Evolutionary conservation across 1,139 yeast genomes (phyloP).

Genomic region (Debaryomycetaceae sp.): DNA sequence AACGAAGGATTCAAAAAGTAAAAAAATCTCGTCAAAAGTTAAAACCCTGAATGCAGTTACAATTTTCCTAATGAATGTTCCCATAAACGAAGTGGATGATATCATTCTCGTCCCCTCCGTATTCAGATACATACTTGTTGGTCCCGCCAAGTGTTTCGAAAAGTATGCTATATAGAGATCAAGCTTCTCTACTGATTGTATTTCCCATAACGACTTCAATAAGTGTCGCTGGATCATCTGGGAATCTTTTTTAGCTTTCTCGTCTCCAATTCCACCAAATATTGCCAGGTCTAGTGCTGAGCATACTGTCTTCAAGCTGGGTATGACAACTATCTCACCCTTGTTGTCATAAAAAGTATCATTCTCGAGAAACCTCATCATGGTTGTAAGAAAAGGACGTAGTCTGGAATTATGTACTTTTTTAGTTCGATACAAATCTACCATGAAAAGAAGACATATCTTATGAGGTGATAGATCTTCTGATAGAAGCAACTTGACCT

Average conservation of each 20-base stretch:
- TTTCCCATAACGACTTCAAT: slow-evolving; percentile 25
- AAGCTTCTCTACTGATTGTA: slow-evolving; percentile 35
- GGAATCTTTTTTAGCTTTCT: slow-evolving; percentile 10
- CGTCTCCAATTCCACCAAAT: slow-evolving; percentile 2
- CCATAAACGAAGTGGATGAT: slow-evolving; percentile 36
- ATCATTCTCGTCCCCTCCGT: slow-evolving; percentile 11
- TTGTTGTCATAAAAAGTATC: slow-evolving; percentile 22
- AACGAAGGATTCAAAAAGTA: slow-evolving; percentile 53
- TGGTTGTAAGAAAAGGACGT: slow-evolving; percentile 13
- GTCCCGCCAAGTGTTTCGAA: slow-evolving; percentile 3
- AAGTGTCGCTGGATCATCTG: slow-evolving; percentile 10
- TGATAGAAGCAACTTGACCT: slow-evolving; percentile 17
- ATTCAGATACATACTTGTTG: slow-evolving; percentile 1
- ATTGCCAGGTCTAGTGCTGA: slow-evolving; percentile 8
- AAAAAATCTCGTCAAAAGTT: slow-evolving; percentile 55
- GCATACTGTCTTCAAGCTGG: slow-evolving; percentile 26
- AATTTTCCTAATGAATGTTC: slow-evolving; percentile 34
- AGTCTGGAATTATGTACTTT: slow-evolving; percentile 12
- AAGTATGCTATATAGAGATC: slow-evolving; percentile 18
- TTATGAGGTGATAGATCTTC: slow-evolving; percentile 38
- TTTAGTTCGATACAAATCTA: slow-evolving; percentile 19
- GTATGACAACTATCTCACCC: slow-evolving; percentile 23
- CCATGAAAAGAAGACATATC: slow-evolving; percentile 24
- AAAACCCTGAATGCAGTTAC: slow-evolving; percentile 50
- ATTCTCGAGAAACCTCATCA: slow-evolving; percentile 23